Percentiles rank a stretch among this genome's conserved stretches.
phyloP scores from a whole-genome alignment of 768 basidiomycete genomes.

The Harrya chromipes region DNA sequence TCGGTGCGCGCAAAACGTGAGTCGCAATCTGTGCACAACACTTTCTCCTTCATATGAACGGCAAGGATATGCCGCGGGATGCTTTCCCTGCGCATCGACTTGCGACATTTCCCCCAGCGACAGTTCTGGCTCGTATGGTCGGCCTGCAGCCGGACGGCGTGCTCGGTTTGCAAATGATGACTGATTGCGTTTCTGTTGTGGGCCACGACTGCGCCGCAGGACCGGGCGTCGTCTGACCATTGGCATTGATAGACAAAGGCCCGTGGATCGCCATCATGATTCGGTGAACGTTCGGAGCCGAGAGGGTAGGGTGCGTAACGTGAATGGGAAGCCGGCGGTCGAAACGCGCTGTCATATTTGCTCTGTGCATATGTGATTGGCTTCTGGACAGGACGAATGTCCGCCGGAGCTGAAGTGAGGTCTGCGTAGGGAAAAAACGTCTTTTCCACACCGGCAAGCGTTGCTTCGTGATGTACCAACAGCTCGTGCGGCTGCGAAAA shows the following conservation, averaged over 20 bases:
- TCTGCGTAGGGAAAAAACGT: too few relatives aligned
- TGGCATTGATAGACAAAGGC: constrained; percentile 1
- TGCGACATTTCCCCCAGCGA: constrained; percentile 17
- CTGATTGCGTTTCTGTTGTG: constrained; percentile 11
- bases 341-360: not conserved
- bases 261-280: not conserved
- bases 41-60: constrained; percentile 22
- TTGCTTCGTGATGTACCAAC: not conserved
- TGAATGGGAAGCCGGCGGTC: not conserved
- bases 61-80: constrained; percentile 24
- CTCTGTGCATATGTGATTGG: not conserved
- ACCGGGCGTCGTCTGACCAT: constrained; percentile 1
- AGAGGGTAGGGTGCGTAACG: constrained; percentile 8
- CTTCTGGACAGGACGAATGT: not conserved
- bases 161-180: constrained; percentile 8
- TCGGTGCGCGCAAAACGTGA: constrained; percentile 23
- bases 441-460: not conserved
- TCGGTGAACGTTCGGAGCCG: not conserved
- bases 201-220: constrained; percentile 1
- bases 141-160: constrained; percentile 5
- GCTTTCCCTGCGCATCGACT: constrained; percentile 24
- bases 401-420: not conserved
- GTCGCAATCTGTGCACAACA: constrained; percentile 15
- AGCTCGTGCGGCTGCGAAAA: not conserved
- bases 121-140: constrained; percentile 13